A percentile compares a stretch with the other conserved stretches of the same genome.
phyloP scores from a whole-genome alignment of 805 yeast genomes.

The Yarrowia alimentaria region DNA sequence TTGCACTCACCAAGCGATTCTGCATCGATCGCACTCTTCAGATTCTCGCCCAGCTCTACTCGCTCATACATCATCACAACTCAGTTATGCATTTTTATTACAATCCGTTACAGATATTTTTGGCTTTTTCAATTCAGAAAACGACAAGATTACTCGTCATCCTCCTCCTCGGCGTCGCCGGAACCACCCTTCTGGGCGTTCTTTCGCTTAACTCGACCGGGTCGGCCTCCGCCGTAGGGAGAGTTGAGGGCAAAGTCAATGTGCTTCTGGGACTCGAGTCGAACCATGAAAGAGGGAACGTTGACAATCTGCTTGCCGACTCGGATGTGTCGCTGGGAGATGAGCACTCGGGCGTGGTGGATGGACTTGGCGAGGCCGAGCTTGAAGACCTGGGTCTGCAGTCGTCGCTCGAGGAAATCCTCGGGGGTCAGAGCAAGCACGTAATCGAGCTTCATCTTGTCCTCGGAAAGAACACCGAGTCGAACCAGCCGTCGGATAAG shows the following conservation, averaged over 20 bases:
- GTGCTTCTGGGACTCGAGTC: constrained; percentile 99
- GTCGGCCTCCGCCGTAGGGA: constrained; percentile 99
- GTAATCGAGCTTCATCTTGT: constrained; percentile 99
- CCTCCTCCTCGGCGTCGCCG: constrained; percentile 64
- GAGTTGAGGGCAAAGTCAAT: constrained; percentile 98
- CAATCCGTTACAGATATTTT: constrained; percentile 3
- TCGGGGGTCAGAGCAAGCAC: constrained; percentile 96
- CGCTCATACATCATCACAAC: too few species aligned
- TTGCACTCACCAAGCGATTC: too few species aligned
- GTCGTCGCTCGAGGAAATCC: constrained; percentile 99
- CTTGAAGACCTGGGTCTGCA: constrained; percentile 99
- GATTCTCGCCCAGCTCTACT: too few species aligned
- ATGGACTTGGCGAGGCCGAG: constrained; percentile 98
- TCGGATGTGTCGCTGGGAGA: constrained; percentile 98
- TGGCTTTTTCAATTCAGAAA: neutral
- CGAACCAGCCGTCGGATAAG: constrained; percentile 99
- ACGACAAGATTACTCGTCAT: constrained; percentile 28
- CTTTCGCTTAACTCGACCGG: constrained; percentile 99
- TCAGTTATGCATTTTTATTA: constrained; percentile 13
- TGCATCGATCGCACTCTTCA: too few species aligned
- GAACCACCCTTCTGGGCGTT: constrained; percentile 63
- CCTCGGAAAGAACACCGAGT: constrained; percentile 98
- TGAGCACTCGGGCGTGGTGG: constrained; percentile 99
- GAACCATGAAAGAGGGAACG: constrained; percentile 99
- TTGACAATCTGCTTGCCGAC: constrained; percentile 99